These are phyloP conservation scores for Suhomyces terraborum DNA, from an alignment of 1,139 yeast genomes.

Conservation along the genomic window DNA sequence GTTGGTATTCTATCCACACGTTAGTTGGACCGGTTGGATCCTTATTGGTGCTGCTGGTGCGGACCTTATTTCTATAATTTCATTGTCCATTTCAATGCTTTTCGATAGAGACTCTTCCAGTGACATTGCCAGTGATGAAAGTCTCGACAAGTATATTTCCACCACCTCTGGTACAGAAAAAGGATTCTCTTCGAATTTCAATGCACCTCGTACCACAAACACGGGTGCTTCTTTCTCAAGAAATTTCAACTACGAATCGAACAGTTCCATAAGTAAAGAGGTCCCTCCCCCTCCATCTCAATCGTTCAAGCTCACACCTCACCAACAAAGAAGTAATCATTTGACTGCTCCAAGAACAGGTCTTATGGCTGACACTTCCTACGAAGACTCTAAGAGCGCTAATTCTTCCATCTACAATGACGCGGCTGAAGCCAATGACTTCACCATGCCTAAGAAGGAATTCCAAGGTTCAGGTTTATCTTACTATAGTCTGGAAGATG, in stretches of 20 bases:
- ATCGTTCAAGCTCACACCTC: conserved; percentile 8
- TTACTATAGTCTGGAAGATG: conserved; percentile 9
- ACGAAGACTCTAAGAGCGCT: conserved; percentile 12
- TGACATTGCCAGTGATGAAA: conserved; percentile 5
- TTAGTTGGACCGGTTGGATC: conserved; percentile 71
- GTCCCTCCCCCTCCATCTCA: too few species aligned
- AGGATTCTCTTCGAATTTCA: conserved; percentile 8
- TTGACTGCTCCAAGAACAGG: neutral
- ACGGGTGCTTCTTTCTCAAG: conserved; percentile 8
- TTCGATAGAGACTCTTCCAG: conserved; percentile 16
- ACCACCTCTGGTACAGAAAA: conserved; percentile 4
- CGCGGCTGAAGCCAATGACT: conserved; percentile 41
- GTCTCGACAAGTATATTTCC: conserved; percentile 8
- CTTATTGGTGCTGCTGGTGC: conserved; percentile 65
- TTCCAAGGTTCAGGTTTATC: conserved; percentile 13
- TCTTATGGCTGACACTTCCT: neutral
- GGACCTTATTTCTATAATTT: conserved; percentile 39
- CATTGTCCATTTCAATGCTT: conserved; percentile 29
- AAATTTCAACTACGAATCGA: conserved; percentile 6
- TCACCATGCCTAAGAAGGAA: conserved; percentile 24
- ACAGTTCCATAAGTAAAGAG: conserved; percentile 12
- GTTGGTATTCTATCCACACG: conserved; percentile 61
- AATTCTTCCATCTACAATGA: conserved; percentile 35
- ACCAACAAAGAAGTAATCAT: conserved; percentile 6
- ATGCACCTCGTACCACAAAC: conserved; percentile 1